These are phyloP conservation scores for Dinochytrium kinnereticum DNA, from an alignment of 371 early-diverging fungal species.

Conservation along the genomic window DNA sequence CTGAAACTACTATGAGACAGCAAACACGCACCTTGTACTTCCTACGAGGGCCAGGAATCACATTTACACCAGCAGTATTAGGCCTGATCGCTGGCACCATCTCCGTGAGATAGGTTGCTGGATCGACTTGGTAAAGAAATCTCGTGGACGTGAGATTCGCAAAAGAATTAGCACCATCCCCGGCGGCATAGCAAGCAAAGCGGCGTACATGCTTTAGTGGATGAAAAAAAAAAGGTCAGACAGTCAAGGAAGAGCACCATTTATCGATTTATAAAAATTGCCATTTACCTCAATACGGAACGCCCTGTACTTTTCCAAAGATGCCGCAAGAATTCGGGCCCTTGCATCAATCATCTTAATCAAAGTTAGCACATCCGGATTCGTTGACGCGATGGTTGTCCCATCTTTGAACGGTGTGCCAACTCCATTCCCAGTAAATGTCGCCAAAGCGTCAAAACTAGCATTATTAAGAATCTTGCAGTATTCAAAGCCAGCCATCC, in stretches of 20 bases:
- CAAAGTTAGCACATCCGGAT: constrained; percentile 6
- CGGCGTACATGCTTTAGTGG: constrained; percentile 16
- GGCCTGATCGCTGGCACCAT: constrained; percentile 24
- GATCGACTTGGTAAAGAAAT: constrained; percentile 28
- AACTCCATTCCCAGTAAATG: not conserved
- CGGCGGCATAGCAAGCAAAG: constrained; percentile 31
- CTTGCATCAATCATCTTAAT: constrained; percentile 10
- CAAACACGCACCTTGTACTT: constrained; percentile 9
- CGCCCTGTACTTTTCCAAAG: constrained; percentile 17
- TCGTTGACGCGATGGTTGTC: constrained; percentile 3
- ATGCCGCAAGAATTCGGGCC: constrained; percentile 3
- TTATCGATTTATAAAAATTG: too few relatives aligned
- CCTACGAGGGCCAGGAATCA: constrained; percentile 20
- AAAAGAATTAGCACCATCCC: constrained; percentile 23
- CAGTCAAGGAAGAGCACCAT: not conserved
- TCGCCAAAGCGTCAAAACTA: constrained; percentile 33
- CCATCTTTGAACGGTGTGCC: not conserved
- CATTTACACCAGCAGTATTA: not conserved
- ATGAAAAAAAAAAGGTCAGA: not conserved
- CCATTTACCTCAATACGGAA: constrained; percentile 6
- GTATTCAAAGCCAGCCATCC: constrained; percentile 36
- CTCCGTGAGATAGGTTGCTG: constrained; percentile 24
- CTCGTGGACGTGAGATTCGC: constrained; percentile 21
- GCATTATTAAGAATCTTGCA: constrained; percentile 46
- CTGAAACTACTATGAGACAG: too few relatives aligned